Base-by-base conservation (phyloP, 768 basidiomycete species). In the Serendipita sp. region DNA sequence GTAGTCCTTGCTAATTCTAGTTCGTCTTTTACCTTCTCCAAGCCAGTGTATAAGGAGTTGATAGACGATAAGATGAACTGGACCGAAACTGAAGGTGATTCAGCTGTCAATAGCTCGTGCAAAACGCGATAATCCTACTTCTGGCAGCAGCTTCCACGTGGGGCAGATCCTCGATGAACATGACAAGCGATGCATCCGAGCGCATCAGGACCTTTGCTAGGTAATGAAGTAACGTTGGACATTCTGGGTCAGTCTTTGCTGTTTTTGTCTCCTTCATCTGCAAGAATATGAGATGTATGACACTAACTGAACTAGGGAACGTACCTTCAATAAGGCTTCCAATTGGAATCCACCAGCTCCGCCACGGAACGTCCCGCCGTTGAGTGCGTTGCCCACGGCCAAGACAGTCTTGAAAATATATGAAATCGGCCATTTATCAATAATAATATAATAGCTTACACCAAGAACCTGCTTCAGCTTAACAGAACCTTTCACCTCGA, bases 211-310 rank as follows among this genome's bases (percentile, higher is more conserved):
- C 79, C 53, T 81, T 80, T 11, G 88, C 90, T n/a, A 95, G 72
- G 70, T 91, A 95, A 72, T 95, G 93, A 11, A 96, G 77, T n/a
- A 97, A 75, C 0, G 91, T 95, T 0, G 92, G 91, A 67, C 90
- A 94, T 4, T 82, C 82, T 0, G 81, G 58, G 0, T 81, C 80
- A 0, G 80, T 81, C 64, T 81, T 85, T 0, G 80, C 82, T 0
- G 89, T 88, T 73, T 82, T 89, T 5, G 86, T 92, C 68, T 93
- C 91, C 70, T 83, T 86, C 74, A 92, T 74, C 92, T 95, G 66
- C 36, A 23, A 53, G 11, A 36, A 4, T 16, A 11, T 6, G 3
- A 15, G 4, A 34, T 60, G 15, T 4, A 15, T 37, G 62, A 37
- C 2, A 23, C n/a, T 13, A 34, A 18, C 15, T 34, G n/a, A n/a